A percentile compares a stretch with the other conserved stretches of the same genome.
Evolutionary conservation across 1,139 yeast genomes (phyloP).

Genomic region (Yamadazyma dushanensis): DNA sequence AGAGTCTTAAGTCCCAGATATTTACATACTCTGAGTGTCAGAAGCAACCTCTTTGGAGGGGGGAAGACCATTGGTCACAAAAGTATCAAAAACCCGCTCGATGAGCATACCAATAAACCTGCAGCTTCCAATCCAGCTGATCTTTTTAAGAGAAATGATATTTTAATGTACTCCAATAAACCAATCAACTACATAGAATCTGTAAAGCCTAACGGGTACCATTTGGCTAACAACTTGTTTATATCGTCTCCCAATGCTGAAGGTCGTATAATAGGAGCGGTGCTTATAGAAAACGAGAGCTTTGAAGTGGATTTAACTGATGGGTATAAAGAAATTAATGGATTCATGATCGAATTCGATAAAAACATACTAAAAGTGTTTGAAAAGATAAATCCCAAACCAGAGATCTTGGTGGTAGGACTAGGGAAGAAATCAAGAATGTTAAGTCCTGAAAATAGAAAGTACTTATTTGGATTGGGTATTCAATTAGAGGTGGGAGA

Average conservation of each 20-base stretch:
- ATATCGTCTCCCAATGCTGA: conserved; percentile 48
- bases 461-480: conserved; percentile 55
- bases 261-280: conserved; percentile 50
- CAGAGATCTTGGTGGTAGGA: conserved; percentile 74
- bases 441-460: conserved; percentile 54
- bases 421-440: conserved; percentile 64
- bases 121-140: conserved; percentile 50
- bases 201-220: conserved; percentile 41
- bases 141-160: conserved; percentile 45
- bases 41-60: conserved; percentile 30
- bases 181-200: conserved; percentile 48
- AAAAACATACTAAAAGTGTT: conserved; percentile 48
- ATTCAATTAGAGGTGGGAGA: conserved; percentile 69
- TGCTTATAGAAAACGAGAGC: conserved; percentile 64
- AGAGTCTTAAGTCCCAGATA: conserved; percentile 6
- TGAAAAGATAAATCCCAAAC: conserved; percentile 67
- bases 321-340: conserved; percentile 39
- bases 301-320: conserved; percentile 56
- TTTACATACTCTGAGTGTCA: neutral
- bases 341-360: conserved; percentile 45
- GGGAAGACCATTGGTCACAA: conserved; percentile 17
- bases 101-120: conserved; percentile 40
- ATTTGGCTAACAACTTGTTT: conserved; percentile 37
- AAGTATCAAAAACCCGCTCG: conserved; percentile 18
- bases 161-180: conserved; percentile 42